Evolutionary conservation across 768 basidiomycete genomes (phyloP).

Genomic region (Calocybe cyanea): DNA sequence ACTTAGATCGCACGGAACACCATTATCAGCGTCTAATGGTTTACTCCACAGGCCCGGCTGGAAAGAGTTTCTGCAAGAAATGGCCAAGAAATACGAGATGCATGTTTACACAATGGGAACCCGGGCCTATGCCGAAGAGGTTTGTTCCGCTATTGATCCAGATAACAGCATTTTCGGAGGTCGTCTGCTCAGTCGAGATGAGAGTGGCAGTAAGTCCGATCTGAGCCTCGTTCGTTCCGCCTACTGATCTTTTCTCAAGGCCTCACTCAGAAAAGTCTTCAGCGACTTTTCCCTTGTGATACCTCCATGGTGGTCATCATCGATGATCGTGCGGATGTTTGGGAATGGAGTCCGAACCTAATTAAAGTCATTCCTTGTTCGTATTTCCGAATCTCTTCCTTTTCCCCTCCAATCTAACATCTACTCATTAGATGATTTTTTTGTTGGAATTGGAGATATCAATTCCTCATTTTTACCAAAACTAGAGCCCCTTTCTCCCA

Average conservation of each 20-base stretch:
- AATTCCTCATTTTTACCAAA: slow-evolving; percentile 93
- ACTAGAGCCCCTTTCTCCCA: slow-evolving; percentile 48
- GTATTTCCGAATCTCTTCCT: slow-evolving; percentile 12
- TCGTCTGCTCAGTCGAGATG: slow-evolving; percentile 87
- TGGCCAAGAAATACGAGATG: slow-evolving; percentile 89
- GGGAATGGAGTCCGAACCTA: slow-evolving; percentile 96
- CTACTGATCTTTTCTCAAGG: slow-evolving; percentile 39
- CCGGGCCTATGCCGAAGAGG: slow-evolving; percentile 92
- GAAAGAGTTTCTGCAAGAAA: slow-evolving; percentile 66
- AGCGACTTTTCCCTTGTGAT: slow-evolving; percentile 93
- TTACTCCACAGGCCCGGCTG: slow-evolving; percentile 66
- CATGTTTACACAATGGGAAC: slow-evolving; percentile 99
- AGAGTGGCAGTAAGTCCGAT: slow-evolving; percentile 82
- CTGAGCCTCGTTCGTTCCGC: not conserved
- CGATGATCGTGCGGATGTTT: slow-evolving; percentile 97
- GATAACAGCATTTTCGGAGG: slow-evolving; percentile 81
- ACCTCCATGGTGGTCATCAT: slow-evolving; percentile 99
- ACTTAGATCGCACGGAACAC: not conserved
- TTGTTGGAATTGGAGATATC: slow-evolving; percentile 97
- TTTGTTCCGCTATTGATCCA: slow-evolving; percentile 92
- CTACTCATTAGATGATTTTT: slow-evolving; percentile 79
- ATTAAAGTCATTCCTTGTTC: slow-evolving; percentile 95
- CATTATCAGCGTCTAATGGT: not conserved
- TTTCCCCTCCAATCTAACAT: slow-evolving; percentile 3
- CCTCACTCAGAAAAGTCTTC: slow-evolving; percentile 87